Evolutionary conservation across 2,329 filamentous ascomycete species (phyloP).

Genomic region (Aspergillus proliferans): DNA sequence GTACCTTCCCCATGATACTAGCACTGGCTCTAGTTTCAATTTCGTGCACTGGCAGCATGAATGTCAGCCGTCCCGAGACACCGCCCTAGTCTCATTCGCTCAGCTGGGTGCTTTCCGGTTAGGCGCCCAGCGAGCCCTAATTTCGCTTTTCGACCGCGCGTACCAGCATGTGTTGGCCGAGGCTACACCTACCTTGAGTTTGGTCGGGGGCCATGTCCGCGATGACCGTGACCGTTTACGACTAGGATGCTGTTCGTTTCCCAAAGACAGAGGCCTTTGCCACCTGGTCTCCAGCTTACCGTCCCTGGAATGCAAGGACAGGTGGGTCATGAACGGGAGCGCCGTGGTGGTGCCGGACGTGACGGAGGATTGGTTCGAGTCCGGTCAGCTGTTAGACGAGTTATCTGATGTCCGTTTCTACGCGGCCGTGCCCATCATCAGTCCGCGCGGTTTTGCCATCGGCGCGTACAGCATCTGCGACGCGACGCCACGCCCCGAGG

Average conservation of each 20-base stretch:
- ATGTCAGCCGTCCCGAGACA: constrained; percentile 22
- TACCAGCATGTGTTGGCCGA: constrained; percentile 49
- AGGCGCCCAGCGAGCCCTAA: constrained; percentile 37
- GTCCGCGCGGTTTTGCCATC: constrained; percentile 49
- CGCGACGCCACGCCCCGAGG: constrained; percentile 37
- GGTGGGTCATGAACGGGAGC: neutral
- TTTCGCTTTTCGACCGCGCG: constrained; percentile 48
- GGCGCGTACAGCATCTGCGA: constrained; percentile 56
- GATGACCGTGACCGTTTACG: constrained; percentile 18
- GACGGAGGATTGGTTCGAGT: constrained; percentile 25
- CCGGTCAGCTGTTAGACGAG: constrained; percentile 18
- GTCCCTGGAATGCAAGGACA: neutral
- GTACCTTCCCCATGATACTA: constrained; percentile 16
- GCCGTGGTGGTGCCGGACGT: constrained; percentile 28
- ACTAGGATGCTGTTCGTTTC: constrained; percentile 25
- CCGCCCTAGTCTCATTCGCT: constrained; percentile 44
- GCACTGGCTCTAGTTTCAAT: constrained; percentile 5
- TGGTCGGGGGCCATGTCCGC: constrained; percentile 20
- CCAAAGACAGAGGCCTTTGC: constrained; percentile 23
- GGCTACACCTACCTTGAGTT: constrained; percentile 39
- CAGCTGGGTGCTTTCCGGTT: constrained; percentile 45
- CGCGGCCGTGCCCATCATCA: constrained; percentile 54
- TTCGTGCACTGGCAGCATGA: constrained; percentile 8
- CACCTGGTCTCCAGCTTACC: constrained; percentile 13
- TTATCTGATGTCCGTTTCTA: constrained; percentile 41